A percentile compares a stretch with the other conserved stretches of the same genome.
Evolutionary conservation across 345 rosid genomes (phyloP).

Genomic region (Populus pruinosa): DNA sequence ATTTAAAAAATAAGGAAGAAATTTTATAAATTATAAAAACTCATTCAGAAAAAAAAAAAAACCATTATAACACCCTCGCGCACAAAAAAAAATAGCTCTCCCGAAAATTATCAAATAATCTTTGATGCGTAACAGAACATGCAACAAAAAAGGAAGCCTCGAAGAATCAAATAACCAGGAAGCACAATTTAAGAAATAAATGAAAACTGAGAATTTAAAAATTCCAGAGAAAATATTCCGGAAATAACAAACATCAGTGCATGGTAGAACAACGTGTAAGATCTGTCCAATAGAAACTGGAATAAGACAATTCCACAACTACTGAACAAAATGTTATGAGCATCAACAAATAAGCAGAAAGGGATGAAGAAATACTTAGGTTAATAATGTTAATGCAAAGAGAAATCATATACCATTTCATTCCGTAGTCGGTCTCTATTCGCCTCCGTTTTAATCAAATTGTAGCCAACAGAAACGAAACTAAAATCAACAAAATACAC

Average conservation of each 20-base stretch:
- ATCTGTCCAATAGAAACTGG: slow-evolving; percentile 13
- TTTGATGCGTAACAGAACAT: background rate
- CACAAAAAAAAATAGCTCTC: background rate
- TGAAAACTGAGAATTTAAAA: background rate
- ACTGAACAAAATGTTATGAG: background rate
- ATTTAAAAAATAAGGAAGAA: background rate
- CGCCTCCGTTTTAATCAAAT: slow-evolving; percentile 54
- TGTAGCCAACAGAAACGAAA: background rate
- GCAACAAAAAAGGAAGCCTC: background rate
- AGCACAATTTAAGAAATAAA: background rate
- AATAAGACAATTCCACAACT: slow-evolving; percentile 16
- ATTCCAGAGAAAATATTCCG: background rate
- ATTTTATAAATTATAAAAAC: background rate
- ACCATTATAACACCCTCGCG: too few relatives aligned
- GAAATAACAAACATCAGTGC: background rate
- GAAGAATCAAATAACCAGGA: background rate
- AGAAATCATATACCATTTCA: slow-evolving; percentile 72
- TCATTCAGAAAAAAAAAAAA: background rate
- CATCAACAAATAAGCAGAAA: background rate
- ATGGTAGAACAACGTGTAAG: slow-evolving; percentile 18
- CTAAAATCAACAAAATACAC: slow-evolving; percentile 23
- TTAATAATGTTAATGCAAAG: background rate
- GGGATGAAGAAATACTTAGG: background rate
- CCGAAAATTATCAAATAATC: background rate
- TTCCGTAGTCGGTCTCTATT: slow-evolving; percentile 49